Base-by-base conservation (phyloP, 1,284 basidiomycete species). In the Ustilago cynodontis region DNA sequence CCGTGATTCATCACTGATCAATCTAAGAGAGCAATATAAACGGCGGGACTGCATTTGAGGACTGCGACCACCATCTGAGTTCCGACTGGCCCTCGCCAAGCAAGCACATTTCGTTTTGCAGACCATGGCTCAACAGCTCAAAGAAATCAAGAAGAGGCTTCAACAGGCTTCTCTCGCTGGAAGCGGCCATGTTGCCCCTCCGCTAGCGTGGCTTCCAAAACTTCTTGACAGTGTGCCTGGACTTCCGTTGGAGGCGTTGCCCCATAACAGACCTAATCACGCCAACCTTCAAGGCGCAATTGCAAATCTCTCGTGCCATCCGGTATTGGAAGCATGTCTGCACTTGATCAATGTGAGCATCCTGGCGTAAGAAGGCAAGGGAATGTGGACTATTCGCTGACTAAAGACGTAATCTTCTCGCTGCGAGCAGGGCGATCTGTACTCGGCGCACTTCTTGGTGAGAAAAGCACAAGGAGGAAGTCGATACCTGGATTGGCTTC, bases 391-490 rank as follows among this genome's bases (percentile, higher is more conserved):
- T 11, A 14, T 24, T 26, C 47, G 51, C 33, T n/a, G 18, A 14
- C 20, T 9, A n/a, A 18, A 18, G 28, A 16, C 29, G 24, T 31
- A 22, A 8, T 11, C 14, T 26, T 1, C 9, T 43, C 24, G 8
- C 41, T n/a, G 41, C 18, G 8, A 20, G 51, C 31, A 71, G 71
- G 28, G 62, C n/a, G 71, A 74, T 33, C 39, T 74, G n/a, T 69
- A 65, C 37, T 74, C 71, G 7, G 65, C 62, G 2, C 71, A 74
- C 45, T 74, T 74, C 24, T 41, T 74, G 14, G 71, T 74, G 16
- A 58, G 71, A 9, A 74, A 74, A 22, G 58, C 71, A 1, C 71
- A 74, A 50, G 71, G 71, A 14, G 66, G 71, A 3, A 67, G 65
- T 35, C 60, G 65, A 8, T 74, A 69, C 55, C 22, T 62, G 16